Evolutionary conservation across 768 basidiomycete genomes (phyloP).

Genomic region (Termitomyces sp.): DNA sequence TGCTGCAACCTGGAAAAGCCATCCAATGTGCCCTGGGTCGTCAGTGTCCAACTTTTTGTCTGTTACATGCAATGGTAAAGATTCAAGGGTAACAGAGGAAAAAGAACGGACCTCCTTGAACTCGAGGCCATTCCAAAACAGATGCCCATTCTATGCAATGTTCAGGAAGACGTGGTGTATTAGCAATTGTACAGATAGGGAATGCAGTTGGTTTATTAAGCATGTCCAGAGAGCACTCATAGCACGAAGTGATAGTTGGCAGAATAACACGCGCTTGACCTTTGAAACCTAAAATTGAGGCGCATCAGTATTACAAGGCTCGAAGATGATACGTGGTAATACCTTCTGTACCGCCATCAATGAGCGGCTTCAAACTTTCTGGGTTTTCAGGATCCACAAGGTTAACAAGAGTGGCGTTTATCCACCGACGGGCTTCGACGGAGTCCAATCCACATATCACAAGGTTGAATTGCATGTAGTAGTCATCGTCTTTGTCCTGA

Average conservation of each 20-base stretch:
- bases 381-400: conserved; percentile 91
- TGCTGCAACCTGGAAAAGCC: conserved; percentile 81
- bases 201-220: conserved; percentile 95
- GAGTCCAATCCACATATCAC: conserved; percentile 98
- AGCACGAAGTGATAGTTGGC: conserved; percentile 92
- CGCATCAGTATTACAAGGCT: not conserved
- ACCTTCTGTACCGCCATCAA: conserved; percentile 99
- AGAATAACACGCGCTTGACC: conserved; percentile 97
- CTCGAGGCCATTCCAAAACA: conserved; percentile 96
- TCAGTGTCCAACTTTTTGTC: conserved; percentile 98
- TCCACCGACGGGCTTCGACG: conserved; percentile 96
- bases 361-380: conserved; percentile 92
- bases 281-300: conserved; percentile 72
- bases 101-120: conserved; percentile 67
- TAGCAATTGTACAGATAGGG: conserved; percentile 98
- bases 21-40: conserved; percentile 93
- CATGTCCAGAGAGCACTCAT: conserved; percentile 98
- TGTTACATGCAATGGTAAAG: conserved; percentile 21
- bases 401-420: conserved; percentile 95
- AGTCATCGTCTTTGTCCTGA: conserved; percentile 93
- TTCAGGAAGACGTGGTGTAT: conserved; percentile 95
- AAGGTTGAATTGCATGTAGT: conserved; percentile 95
- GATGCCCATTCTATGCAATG: conserved; percentile 99
- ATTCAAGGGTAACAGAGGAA: not conserved
- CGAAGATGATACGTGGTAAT: conserved; percentile 2